Conservation (phyloP, 2,329 filamentous ascomycete genomes). For the Penicillium corylophilum region DNA sequence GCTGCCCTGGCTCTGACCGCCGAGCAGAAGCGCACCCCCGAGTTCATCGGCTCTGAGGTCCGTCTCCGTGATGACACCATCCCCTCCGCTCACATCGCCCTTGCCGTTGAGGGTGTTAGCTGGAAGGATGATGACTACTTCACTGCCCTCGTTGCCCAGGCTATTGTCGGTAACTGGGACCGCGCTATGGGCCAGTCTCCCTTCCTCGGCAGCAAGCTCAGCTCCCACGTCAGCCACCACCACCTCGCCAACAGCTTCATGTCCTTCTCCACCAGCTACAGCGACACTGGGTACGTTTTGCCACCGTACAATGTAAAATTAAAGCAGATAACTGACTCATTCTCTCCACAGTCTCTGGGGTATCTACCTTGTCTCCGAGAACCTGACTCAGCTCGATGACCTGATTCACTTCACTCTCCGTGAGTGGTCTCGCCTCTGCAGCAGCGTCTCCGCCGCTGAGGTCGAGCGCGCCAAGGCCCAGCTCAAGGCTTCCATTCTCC, state of each 20-base stretch:
- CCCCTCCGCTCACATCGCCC: constrained; percentile 93
- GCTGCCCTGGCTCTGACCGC: constrained; percentile 70
- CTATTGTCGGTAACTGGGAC: constrained; percentile 99
- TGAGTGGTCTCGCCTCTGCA: constrained; percentile 94
- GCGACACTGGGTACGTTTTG: constrained; percentile 83
- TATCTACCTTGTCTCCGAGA: constrained; percentile 96
- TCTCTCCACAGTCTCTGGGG: constrained; percentile 78
- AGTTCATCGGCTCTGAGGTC: constrained; percentile 96
- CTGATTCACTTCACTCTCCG: constrained; percentile 97
- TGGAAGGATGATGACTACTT: constrained; percentile 99
- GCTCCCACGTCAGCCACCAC: constrained; percentile 89
- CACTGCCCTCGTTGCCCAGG: constrained; percentile 94
- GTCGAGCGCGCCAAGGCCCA: constrained; percentile 98
- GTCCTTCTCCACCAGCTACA: constrained; percentile 99
- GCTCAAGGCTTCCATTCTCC: constrained; percentile 95
- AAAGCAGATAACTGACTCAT: constrained; percentile 17
- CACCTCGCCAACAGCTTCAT: constrained; percentile 99
- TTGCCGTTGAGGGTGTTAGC: constrained; percentile 98
- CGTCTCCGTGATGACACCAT: constrained; percentile 94
- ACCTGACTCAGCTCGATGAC: constrained; percentile 83
- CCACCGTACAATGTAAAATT: neutral
- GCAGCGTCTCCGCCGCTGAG: constrained; percentile 83
- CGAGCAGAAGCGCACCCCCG: constrained; percentile 78
- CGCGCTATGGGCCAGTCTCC: constrained; percentile 96
- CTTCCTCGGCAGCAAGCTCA: constrained; percentile 97